phyloP scores from a whole-genome alignment of 495 filamentous ascomycete genomes.

The Saxophila tyrrhenica region DNA sequence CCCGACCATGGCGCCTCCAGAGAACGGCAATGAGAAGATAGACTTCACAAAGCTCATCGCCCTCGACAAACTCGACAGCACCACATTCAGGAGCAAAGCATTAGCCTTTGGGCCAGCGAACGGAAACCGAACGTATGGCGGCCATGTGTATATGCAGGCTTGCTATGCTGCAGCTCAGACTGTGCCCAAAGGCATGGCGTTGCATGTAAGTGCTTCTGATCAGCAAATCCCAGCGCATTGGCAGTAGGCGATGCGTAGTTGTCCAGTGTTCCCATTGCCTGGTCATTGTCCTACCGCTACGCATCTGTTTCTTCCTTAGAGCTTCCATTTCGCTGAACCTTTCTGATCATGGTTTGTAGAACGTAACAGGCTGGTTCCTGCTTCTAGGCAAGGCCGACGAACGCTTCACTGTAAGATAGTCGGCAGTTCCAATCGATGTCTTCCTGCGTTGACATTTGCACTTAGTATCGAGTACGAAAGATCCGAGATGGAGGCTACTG shows the following conservation, averaged over 20 bases:
- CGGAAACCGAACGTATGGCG: slow-evolving; percentile 36
- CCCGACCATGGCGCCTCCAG: background rate
- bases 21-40: slow-evolving; percentile 3
- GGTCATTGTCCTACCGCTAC: too few species aligned
- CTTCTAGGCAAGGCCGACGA: slow-evolving; percentile 39
- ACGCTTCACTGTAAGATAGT: slow-evolving; percentile 37
- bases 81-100: slow-evolving; percentile 14
- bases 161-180: slow-evolving; percentile 48
- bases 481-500: slow-evolving; percentile 47
- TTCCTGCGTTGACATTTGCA: background rate
- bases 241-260: too few species aligned
- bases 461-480: slow-evolving; percentile 39
- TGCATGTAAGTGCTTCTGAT: slow-evolving; percentile 43
- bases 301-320: too few species aligned
- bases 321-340: too few species aligned
- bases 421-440: background rate
- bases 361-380: slow-evolving; percentile 58
- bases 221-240: too few species aligned
- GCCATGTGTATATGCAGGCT: slow-evolving; percentile 57
- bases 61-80: slow-evolving; percentile 20
- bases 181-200: slow-evolving; percentile 39
- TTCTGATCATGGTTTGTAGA: slow-evolving; percentile 30
- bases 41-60: slow-evolving; percentile 22
- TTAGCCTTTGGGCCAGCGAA: slow-evolving; percentile 18
- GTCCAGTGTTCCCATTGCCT: too few species aligned